These are phyloP conservation scores for Rhizophagus prolifer DNA, from an alignment of 192 early-diverging fungal species.

Conservation along the genomic window DNA sequence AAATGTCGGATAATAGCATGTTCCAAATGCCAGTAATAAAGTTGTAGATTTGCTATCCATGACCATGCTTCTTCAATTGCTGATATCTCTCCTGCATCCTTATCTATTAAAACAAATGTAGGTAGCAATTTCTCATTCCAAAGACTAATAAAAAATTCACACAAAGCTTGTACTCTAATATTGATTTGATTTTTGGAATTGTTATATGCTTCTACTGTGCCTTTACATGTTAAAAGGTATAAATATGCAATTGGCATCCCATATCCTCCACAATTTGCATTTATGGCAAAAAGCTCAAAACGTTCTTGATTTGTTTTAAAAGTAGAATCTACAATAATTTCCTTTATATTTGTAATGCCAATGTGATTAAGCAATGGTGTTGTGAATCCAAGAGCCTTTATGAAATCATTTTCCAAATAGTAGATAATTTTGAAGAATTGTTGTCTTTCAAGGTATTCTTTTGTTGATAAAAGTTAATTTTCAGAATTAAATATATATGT, in stretches of 20 bases:
- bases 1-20: neutral
- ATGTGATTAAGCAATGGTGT: neutral
- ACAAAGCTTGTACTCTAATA: too few relatives aligned
- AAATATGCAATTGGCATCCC: constrained; percentile 4
- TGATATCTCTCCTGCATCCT: constrained; percentile 11
- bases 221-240: neutral
- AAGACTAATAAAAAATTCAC: neutral
- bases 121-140: neutral
- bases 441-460: constrained; percentile 4
- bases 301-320: constrained; percentile 1
- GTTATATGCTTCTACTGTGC: neutral
- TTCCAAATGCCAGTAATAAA: constrained; percentile 12
- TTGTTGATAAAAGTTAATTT: constrained; percentile 5
- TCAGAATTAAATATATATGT: neutral
- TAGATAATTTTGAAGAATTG: neutral
- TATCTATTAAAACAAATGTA: constrained; percentile 12
- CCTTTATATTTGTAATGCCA: neutral
- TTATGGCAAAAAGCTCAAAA: constrained; percentile 20
- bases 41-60: constrained; percentile 2
- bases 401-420: neutral
- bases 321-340: neutral
- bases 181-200: constrained; percentile 20
- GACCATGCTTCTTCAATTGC: constrained; percentile 18
- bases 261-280: constrained; percentile 1
- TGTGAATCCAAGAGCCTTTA: neutral